These are phyloP conservation scores for Fusarium marasasianum DNA, from an alignment of 2,329 filamentous ascomycete genomes.

Conservation along the genomic window DNA sequence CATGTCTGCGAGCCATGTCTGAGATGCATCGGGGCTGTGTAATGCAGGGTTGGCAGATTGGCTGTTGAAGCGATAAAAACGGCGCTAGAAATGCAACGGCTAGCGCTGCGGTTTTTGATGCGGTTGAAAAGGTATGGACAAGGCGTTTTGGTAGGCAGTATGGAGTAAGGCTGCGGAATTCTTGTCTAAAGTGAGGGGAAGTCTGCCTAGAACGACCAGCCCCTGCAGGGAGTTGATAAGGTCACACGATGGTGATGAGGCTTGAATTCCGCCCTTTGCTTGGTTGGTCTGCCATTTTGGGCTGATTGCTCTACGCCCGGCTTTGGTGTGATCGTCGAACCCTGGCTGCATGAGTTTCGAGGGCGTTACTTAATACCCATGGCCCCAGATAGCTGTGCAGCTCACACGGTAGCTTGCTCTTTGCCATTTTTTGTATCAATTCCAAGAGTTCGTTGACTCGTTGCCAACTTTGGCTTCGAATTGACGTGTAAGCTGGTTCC, in stretches of 20 bases:
- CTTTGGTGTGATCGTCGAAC: constrained; percentile 26
- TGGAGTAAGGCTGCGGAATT: constrained; percentile 10
- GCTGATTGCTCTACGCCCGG: constrained; percentile 32
- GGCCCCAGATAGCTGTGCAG: constrained; percentile 15
- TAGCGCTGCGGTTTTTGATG: constrained; percentile 5
- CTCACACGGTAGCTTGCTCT: background rate
- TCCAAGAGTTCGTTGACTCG: background rate
- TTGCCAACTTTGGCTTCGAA: constrained; percentile 8
- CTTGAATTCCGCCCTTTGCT: constrained; percentile 3
- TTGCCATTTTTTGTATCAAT: background rate
- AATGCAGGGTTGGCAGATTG: constrained; percentile 33
- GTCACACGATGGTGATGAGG: constrained; percentile 34
- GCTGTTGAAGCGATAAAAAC: constrained; percentile 6
- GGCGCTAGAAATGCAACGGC: constrained; percentile 29
- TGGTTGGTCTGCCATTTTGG: constrained; percentile 9
- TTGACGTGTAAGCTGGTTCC: background rate
- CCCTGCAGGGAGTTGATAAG: background rate
- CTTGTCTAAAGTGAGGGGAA: constrained; percentile 8
- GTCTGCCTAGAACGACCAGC: constrained; percentile 18
- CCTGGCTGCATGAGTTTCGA: constrained; percentile 5
- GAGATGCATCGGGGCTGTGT: constrained; percentile 33
- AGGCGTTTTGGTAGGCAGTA: constrained; percentile 35
- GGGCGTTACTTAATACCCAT: constrained; percentile 40
- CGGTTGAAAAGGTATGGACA: constrained; percentile 19
- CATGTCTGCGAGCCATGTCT: constrained; percentile 9